These are phyloP conservation scores for Penicillium verhagenii DNA, from an alignment of 495 filamentous ascomycete genomes.

Conservation along the genomic window DNA sequence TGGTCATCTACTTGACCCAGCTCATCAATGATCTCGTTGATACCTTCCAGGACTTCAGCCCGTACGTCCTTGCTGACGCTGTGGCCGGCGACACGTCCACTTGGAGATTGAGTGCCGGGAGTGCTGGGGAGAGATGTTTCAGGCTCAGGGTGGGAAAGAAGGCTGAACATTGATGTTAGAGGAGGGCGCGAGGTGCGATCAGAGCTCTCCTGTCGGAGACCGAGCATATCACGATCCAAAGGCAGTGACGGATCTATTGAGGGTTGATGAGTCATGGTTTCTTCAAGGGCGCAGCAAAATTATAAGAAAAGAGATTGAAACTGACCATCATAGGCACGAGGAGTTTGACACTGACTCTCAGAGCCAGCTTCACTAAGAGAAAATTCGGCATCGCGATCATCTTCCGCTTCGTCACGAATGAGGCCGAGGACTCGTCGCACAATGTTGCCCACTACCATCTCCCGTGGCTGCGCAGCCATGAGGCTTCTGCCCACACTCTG, in stretches of 20 bases:
- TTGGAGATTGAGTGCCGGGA: slow-evolving; percentile 42
- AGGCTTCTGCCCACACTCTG: slow-evolving; percentile 72
- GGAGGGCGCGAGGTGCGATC: slow-evolving; percentile 51
- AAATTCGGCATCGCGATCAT: slow-evolving; percentile 69
- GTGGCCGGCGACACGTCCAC: slow-evolving; percentile 33
- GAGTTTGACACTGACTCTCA: slow-evolving; percentile 51
- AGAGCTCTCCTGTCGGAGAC: slow-evolving; percentile 32
- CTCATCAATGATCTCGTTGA: slow-evolving; percentile 90
- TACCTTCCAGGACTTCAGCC: slow-evolving; percentile 85
- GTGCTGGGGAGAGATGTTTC: slow-evolving; percentile 46
- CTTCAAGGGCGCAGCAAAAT: slow-evolving; percentile 9
- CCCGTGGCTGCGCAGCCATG: slow-evolving; percentile 76
- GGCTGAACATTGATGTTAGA: slow-evolving; percentile 77
- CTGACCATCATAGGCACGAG: slow-evolving; percentile 40
- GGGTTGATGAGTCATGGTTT: slow-evolving; percentile 11
- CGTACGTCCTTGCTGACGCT: slow-evolving; percentile 60
- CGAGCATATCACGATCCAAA: slow-evolving; percentile 33
- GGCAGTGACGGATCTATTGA: slow-evolving; percentile 33
- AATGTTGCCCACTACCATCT: slow-evolving; percentile 91
- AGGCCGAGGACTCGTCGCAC: slow-evolving; percentile 85
- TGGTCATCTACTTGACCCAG: slow-evolving; percentile 84
- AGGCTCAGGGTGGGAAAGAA: slow-evolving; percentile 63
- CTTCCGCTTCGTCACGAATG: slow-evolving; percentile 85
- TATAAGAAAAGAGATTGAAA: slow-evolving; percentile 3
- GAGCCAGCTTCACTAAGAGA: slow-evolving; percentile 51